phyloP scores from a whole-genome alignment of 2,329 filamentous ascomycete genomes.

The Ilyonectria robusta region DNA sequence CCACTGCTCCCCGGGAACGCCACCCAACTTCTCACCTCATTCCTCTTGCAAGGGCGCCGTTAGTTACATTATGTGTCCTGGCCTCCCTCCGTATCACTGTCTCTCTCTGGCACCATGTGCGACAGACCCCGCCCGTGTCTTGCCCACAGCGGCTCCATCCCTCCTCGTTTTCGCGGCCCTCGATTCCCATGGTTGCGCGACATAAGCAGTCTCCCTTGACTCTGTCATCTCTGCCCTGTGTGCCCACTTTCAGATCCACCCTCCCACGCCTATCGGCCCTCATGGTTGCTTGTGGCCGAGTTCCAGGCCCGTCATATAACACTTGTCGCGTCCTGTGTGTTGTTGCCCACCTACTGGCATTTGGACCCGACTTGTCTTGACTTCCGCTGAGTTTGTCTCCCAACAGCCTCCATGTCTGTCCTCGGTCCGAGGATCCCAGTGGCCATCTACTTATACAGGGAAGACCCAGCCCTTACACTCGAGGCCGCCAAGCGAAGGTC shows the following conservation, averaged over 20 bases:
- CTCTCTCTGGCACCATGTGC: constrained; percentile 40
- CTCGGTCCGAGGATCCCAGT: constrained; percentile 38
- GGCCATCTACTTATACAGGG: constrained; percentile 44
- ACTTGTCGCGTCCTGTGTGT: constrained; percentile 27
- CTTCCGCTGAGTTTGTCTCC: constrained; percentile 21
- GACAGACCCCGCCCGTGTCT: constrained; percentile 40
- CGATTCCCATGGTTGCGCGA: constrained; percentile 34
- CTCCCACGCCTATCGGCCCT: constrained; percentile 19
- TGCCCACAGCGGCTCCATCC: constrained; percentile 33
- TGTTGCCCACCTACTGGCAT: constrained; percentile 17
- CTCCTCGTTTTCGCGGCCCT: constrained; percentile 35
- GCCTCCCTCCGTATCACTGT: constrained; percentile 39
- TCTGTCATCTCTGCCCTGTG: constrained; percentile 18
- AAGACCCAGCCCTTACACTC: constrained; percentile 35
- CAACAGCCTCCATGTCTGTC: constrained; percentile 35
- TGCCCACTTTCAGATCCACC: constrained; percentile 37
- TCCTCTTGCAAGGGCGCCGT: constrained; percentile 41
- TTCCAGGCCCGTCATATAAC: constrained; percentile 42
- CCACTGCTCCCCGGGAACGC: constrained; percentile 43
- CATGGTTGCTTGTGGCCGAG: constrained; percentile 33
- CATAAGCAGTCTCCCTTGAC: constrained; percentile 40
- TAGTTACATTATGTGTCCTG: constrained; percentile 42
- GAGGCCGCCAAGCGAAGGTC: constrained; percentile 34
- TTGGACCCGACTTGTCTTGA: constrained; percentile 29
- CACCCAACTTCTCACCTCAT: constrained; percentile 45